A percentile compares a stretch with the other conserved stretches of the same genome.
phyloP scores from a whole-genome alignment of 2,329 filamentous ascomycete genomes.

The Cordyceps javanica region DNA sequence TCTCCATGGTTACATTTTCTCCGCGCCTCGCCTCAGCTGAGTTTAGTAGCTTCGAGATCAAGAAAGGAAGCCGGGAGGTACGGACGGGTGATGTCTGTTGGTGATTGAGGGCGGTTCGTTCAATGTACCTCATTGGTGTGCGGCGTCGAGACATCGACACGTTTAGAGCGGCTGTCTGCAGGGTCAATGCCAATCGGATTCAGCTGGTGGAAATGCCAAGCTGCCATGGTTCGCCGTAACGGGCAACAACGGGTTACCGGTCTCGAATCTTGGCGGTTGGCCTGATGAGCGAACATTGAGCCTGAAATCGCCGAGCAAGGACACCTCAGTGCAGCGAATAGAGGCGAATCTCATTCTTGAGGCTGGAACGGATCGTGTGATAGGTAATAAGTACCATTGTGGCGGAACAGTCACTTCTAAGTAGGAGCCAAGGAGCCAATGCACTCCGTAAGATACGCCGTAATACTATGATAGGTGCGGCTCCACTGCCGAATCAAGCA shows the following conservation, averaged over 20 bases:
- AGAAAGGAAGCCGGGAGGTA: not conserved
- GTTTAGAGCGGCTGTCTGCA: not conserved
- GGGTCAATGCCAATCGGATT: not conserved
- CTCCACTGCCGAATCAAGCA: not conserved
- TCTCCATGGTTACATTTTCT: not conserved
- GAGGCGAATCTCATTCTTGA: not conserved
- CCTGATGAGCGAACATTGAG: not conserved
- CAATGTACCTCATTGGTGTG: too few relatives aligned
- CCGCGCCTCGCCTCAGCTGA: not conserved
- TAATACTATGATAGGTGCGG: not conserved
- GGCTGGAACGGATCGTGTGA: not conserved
- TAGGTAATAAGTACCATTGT: too few relatives aligned
- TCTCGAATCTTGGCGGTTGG: constrained; percentile 1
- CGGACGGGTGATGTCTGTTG: not conserved
- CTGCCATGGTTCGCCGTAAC: constrained; percentile 3
- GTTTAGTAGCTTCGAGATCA: too few relatives aligned
- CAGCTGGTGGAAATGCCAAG: not conserved
- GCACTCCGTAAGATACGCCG: too few relatives aligned
- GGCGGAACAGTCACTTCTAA: too few relatives aligned
- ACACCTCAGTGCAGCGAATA: not conserved
- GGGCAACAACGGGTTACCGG: not conserved
- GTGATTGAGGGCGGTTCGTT: too few relatives aligned
- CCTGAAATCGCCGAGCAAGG: not conserved
- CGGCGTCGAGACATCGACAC: not conserved
- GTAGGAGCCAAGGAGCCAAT: too few relatives aligned